These are phyloP conservation scores for Mycogone perniciosa DNA, from an alignment of 2,329 filamentous ascomycete species.

Conservation along the genomic window DNA sequence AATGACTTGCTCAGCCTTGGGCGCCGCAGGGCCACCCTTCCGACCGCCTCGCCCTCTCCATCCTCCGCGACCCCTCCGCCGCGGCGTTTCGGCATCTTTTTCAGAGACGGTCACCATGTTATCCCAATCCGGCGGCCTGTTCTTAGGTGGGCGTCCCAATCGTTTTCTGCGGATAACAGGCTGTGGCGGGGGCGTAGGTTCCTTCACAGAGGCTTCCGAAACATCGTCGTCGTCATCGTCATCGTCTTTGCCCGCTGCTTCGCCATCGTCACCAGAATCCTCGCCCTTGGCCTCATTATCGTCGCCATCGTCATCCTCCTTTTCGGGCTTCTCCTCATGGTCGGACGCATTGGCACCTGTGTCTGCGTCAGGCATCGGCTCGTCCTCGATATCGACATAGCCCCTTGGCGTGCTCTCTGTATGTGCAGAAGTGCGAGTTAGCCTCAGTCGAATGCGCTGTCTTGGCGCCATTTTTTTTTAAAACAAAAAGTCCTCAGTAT, in stretches of 20 bases:
- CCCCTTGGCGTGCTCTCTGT: conserved; percentile 37
- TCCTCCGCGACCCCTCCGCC: conserved; percentile 60
- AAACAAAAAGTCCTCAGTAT: neutral
- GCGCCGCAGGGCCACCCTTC: conserved; percentile 63
- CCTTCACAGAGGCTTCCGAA: conserved; percentile 39
- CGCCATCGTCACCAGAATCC: conserved; percentile 21
- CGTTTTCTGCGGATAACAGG: conserved; percentile 67
- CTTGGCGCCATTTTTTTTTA: conserved; percentile 21
- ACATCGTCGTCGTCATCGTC: conserved; percentile 33
- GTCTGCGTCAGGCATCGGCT: conserved; percentile 31
- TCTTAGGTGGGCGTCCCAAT: conserved; percentile 81
- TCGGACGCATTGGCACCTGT: conserved; percentile 17
- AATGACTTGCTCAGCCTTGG: conserved; percentile 75
- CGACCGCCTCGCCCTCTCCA: conserved; percentile 63
- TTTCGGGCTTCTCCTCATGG: conserved; percentile 22
- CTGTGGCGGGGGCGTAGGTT: conserved; percentile 50
- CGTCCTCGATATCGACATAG: conserved; percentile 37
- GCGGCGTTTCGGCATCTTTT: conserved; percentile 52
- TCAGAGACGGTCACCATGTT: conserved; percentile 50
- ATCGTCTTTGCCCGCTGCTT: conserved; percentile 47
- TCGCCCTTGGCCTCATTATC: conserved; percentile 42
- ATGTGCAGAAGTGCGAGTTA: conserved; percentile 25
- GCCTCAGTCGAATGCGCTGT: conserved; percentile 27
- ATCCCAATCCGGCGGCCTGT: conserved; percentile 74
- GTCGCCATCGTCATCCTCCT: conserved; percentile 27